Conservation (phyloP, 2,329 filamentous ascomycete species). For the Sporothrix brasiliensis region DNA sequence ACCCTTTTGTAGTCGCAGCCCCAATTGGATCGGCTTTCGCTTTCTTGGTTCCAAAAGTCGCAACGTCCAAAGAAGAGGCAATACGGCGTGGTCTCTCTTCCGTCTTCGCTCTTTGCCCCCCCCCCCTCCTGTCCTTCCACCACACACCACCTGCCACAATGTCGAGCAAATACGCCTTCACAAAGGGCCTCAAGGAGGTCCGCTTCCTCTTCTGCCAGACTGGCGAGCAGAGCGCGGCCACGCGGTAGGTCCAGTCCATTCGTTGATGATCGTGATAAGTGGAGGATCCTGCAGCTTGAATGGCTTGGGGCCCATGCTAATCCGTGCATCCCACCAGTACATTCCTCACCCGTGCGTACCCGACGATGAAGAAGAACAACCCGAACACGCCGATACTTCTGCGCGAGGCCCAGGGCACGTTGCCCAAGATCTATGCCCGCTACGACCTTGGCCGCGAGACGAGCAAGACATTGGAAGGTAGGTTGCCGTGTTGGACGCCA, state of each 20-base stretch:
- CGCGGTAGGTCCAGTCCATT: conserved; percentile 64
- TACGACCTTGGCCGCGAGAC: conserved; percentile 70
- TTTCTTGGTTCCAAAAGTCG: conserved; percentile 12
- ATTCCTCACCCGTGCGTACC: conserved; percentile 89
- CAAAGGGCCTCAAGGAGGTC: conserved; percentile 86
- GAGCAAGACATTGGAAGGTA: conserved; percentile 59
- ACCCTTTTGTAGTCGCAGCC: conserved; percentile 29
- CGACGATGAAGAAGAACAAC: conserved; percentile 99
- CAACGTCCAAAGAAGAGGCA: conserved; percentile 15
- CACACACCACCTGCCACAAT: conserved; percentile 54
- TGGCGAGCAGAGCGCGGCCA: conserved; percentile 83
- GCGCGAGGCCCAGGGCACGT: conserved; percentile 82
- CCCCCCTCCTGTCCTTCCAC: neutral
- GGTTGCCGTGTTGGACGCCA: neutral
- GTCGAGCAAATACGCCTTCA: conserved; percentile 92
- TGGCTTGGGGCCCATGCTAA: conserved; percentile 15
- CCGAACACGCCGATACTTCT: conserved; percentile 91
- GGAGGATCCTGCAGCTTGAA: neutral
- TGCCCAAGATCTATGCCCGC: conserved; percentile 86
- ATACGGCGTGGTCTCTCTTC: conserved; percentile 14
- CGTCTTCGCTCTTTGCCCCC: neutral
- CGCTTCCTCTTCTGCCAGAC: conserved; percentile 98
- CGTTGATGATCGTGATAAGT: neutral
- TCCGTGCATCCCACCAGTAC: conserved; percentile 58
- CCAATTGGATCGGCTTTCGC: conserved; percentile 30